These are phyloP conservation scores for Nymphaea thermarum DNA, from an alignment of 164 flowering plant species.

Conservation along the genomic window DNA sequence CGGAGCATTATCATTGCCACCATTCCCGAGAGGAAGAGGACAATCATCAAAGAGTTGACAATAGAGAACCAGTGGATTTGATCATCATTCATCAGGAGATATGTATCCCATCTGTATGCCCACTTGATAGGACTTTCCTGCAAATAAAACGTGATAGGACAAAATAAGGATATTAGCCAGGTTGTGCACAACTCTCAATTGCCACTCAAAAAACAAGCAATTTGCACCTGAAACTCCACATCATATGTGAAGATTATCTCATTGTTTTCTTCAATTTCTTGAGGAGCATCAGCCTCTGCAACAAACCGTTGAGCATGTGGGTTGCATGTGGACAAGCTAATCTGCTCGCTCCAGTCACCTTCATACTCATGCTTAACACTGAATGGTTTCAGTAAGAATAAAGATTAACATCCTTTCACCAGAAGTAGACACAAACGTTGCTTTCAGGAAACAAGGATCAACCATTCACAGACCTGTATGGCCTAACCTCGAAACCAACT, in stretches of 20 bases:
- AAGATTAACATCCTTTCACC: neutral
- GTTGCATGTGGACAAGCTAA: constrained; percentile 71
- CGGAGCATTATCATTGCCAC: constrained; percentile 7
- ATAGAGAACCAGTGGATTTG: constrained; percentile 9
- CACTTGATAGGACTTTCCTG: constrained; percentile 6
- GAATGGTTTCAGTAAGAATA: constrained; percentile 7
- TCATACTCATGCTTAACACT: constrained; percentile 85
- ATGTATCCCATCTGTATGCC: constrained; percentile 7
- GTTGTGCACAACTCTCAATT: neutral
- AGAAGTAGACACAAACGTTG: neutral
- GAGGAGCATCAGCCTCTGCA: constrained; percentile 64
- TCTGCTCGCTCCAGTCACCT: constrained; percentile 62
- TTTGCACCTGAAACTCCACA: constrained; percentile 46
- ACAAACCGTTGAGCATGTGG: constrained; percentile 67
- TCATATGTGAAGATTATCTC: constrained; percentile 74
- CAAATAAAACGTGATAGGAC: neutral
- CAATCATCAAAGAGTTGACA: constrained; percentile 8
- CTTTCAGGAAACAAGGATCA: neutral
- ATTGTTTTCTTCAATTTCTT: constrained; percentile 58
- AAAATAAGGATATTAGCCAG: neutral
- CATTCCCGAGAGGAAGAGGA: constrained; percentile 6
- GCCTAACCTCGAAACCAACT: constrained; percentile 93
- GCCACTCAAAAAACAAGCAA: neutral
- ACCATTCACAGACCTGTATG: constrained; percentile 49
- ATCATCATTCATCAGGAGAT: constrained; percentile 5